Conservation (phyloP, 495 filamentous ascomycete species). For the Lindgomyces ingoldianus region DNA sequence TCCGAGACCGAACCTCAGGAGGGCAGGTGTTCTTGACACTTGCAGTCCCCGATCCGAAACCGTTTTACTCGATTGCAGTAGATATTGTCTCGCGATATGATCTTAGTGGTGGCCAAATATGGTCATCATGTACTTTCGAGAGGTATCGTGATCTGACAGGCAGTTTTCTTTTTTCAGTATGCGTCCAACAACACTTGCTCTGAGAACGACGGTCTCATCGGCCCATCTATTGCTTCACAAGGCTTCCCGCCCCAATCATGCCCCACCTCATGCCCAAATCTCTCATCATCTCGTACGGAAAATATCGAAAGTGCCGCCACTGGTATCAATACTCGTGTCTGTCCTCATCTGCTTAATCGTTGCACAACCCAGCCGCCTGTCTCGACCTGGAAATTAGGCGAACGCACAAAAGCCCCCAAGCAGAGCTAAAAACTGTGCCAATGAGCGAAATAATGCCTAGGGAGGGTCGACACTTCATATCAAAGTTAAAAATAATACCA, state of each 20-base stretch:
- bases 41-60: no score
- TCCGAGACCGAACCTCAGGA: no score
- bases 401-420: background rate
- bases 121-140: no score
- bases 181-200: background rate
- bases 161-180: background rate
- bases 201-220: background rate
- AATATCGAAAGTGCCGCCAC: background rate
- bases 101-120: no score
- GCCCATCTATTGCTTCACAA: background rate
- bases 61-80: no score
- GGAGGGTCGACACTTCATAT: background rate
- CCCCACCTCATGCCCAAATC: background rate
- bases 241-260: slow-evolving; percentile 11
- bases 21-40: no score
- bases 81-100: no score
- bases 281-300: background rate
- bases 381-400: slow-evolving; percentile 4
- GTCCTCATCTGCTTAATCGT: no score
- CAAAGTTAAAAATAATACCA: background rate
- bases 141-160: slow-evolving; percentile 6
- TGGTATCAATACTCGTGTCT: background rate
- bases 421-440: background rate
- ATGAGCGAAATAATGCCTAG: background rate
- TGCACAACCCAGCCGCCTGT: no score